A percentile compares a stretch with the other conserved stretches of the same genome.
Evolutionary conservation across 805 yeast species (phyloP).

Genomic region (Pichia cabralensis): DNA sequence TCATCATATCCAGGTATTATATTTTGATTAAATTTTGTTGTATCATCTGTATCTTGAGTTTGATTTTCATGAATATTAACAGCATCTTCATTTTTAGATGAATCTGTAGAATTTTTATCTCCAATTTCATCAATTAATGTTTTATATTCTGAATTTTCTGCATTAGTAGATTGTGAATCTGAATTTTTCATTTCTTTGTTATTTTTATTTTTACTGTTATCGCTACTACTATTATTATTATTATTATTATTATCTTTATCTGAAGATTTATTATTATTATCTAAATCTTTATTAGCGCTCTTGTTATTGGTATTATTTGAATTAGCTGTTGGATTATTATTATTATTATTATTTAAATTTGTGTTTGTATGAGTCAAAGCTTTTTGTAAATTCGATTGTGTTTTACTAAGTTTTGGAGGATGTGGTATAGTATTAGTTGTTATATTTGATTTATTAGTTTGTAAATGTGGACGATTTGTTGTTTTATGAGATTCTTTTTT

Average conservation of each 20-base stretch:
- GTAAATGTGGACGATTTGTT: slow-evolving; percentile 10
- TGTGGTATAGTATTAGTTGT: background rate
- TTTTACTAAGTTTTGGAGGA: slow-evolving; percentile 20
- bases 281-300: background rate
- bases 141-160: slow-evolving; percentile 6
- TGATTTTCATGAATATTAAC: slow-evolving; percentile 12
- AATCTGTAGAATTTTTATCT: slow-evolving; percentile 27
- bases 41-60: slow-evolving; percentile 9
- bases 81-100: slow-evolving; percentile 26
- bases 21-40: slow-evolving; percentile 2
- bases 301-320: background rate
- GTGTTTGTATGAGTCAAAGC: slow-evolving; percentile 21
- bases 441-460: background rate
- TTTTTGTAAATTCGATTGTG: slow-evolving; percentile 27
- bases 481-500: slow-evolving; percentile 23
- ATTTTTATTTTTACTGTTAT: background rate
- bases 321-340: background rate
- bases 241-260: background rate
- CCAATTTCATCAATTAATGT: slow-evolving; percentile 21
- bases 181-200: background rate
- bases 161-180: background rate
- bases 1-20: background rate
- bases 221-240: background rate
- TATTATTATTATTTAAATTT: background rate
- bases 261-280: background rate